phyloP scores from a whole-genome alignment of 169 alveolate species.

The Cryptosporidium andersoni region DNA sequence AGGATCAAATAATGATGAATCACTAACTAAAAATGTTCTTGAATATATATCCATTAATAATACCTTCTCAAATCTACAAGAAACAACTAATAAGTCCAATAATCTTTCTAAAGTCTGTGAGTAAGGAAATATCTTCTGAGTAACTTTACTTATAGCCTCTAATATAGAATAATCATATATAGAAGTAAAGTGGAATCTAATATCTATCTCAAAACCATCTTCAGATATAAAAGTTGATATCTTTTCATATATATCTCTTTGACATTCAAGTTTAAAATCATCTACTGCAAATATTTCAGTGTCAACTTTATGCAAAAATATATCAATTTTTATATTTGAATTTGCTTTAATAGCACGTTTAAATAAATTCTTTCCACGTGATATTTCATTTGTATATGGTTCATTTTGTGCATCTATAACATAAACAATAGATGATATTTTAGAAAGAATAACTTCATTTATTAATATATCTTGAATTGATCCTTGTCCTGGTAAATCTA shows the following conservation, averaged over 20 bases:
- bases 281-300: slow-evolving; percentile 40
- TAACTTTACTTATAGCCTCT: slow-evolving; percentile 61
- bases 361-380: slow-evolving; percentile 48
- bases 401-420: slow-evolving; percentile 84
- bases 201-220: slow-evolving; percentile 47
- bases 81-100: slow-evolving; percentile 37
- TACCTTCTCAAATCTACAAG: slow-evolving; percentile 54
- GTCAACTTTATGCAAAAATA: slow-evolving; percentile 51
- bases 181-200: slow-evolving; percentile 62
- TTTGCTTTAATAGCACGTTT: slow-evolving; percentile 29
- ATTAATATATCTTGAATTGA: slow-evolving; percentile 53
- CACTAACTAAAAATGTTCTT: slow-evolving; percentile 60
- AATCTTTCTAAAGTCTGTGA: slow-evolving; percentile 55
- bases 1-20: slow-evolving; percentile 61
- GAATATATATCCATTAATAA: slow-evolving; percentile 57
- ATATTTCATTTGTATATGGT: slow-evolving; percentile 74
- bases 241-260: slow-evolving; percentile 60
- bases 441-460: slow-evolving; percentile 47
- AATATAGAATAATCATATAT: slow-evolving; percentile 49
- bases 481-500: slow-evolving; percentile 74
- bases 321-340: slow-evolving; percentile 12
- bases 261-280: slow-evolving; percentile 31
- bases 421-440: slow-evolving; percentile 79
- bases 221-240: slow-evolving; percentile 47
- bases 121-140: slow-evolving; percentile 45